Evolutionary conservation across 805 yeast species (phyloP).

Genomic region (Starmerella potacharoeniae): DNA sequence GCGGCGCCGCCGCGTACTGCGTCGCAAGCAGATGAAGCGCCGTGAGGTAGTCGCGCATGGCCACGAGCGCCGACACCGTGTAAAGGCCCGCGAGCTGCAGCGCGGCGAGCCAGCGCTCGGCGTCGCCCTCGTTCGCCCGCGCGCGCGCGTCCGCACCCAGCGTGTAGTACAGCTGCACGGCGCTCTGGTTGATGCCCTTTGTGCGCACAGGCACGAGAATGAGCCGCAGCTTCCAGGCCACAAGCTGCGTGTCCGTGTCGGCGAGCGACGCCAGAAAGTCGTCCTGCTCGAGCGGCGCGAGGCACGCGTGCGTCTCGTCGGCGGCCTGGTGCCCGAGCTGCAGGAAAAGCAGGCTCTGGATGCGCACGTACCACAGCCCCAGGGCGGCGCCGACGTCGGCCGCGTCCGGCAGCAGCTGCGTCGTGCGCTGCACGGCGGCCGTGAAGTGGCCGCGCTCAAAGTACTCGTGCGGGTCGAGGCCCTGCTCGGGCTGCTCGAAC

Average conservation of each 20-base stretch:
- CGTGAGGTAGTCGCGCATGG: constrained; percentile 27
- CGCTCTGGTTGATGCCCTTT: constrained; percentile 28
- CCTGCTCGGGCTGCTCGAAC: background rate
- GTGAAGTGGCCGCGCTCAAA: constrained; percentile 21
- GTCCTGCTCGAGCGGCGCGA: constrained; percentile 22
- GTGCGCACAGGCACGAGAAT: constrained; percentile 26
- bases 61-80: constrained; percentile 27
- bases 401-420: constrained; percentile 12
- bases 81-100: constrained; percentile 27
- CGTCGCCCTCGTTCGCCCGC: constrained; percentile 12
- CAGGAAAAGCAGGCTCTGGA: constrained; percentile 25
- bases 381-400: constrained; percentile 17
- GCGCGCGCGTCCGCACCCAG: constrained; percentile 29
- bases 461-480: constrained; percentile 12
- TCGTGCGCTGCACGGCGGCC: constrained; percentile 24
- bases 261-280: constrained; percentile 13
- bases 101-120: constrained; percentile 10
- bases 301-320: constrained; percentile 24
- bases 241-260: constrained; percentile 19
- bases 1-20: constrained; percentile 14
- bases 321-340: constrained; percentile 25
- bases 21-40: constrained; percentile 26
- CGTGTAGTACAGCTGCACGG: constrained; percentile 27
- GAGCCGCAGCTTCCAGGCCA: constrained; percentile 29
- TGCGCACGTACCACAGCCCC: constrained; percentile 25